Evolutionary conservation across 106 monocot genomes (phyloP), one percentile per base, ranked within the genome.

Genomic region (Narthecium ossifragum): DNA sequence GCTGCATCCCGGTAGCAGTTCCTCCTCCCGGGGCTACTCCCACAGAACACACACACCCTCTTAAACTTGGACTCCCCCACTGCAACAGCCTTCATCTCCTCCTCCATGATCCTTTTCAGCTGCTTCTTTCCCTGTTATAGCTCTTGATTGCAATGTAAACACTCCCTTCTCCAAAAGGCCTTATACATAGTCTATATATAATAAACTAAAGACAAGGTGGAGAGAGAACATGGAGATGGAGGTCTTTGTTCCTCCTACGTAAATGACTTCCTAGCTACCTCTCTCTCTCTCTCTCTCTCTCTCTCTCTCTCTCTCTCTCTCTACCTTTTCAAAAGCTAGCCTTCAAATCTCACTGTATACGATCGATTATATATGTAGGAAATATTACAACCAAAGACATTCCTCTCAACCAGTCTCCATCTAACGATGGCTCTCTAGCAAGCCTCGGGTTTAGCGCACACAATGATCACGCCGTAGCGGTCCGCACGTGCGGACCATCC

Each of bases 41-140:
- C 81, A 17, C 81, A 81, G 55, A 81, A 76, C 28, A 81, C 81
- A 52, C 81, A 76, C 8, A 81, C 72, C 67, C 67, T 68, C 51
- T 45, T 64, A 46, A 81, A 76, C 59, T 64, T 67, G 22, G 72
- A 72, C 12, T 59, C 48, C 46, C 30, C 34, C 8, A 18, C 52
- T 45, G 8, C 29, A 5, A 20, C 20, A 8, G 12, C 39, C 14
- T 26, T 21, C 14, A 25, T 15, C 5, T 32, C 18, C 36, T 10
- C 10, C 36, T 36, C 36, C 10, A 36, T 36, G 5, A 36, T 10
- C 36, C 36, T 36, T 36, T 36, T 36, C 36, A 10, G n/a, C n/a
- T n/a, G n/a, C n/a, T n/a, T n/a, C 36, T 10, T 10, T 36, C 36
- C 7, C 36, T 6, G 7, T 10, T 36, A 6, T 36, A 6, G 47